These are phyloP conservation scores for Pleurotus cornucopiae DNA, from an alignment of 768 basidiomycete genomes.

Conservation along the genomic window DNA sequence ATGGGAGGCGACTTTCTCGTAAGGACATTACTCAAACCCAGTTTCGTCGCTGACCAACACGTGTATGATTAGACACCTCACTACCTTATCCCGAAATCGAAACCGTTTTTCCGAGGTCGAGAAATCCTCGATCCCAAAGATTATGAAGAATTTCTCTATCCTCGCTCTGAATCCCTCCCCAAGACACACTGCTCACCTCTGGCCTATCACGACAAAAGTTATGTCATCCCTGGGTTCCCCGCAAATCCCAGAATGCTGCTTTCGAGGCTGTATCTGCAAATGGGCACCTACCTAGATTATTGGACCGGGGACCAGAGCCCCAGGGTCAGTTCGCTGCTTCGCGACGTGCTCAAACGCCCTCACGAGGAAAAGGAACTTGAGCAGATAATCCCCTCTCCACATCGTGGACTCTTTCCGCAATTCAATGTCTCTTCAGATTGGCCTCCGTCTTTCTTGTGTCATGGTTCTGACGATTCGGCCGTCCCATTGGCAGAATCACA, in stretches of 20 bases:
- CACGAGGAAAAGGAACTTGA: constrained; percentile 5
- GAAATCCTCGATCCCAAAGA: constrained; percentile 47
- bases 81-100: constrained; percentile 42
- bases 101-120: constrained; percentile 49
- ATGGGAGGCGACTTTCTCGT: constrained; percentile 61
- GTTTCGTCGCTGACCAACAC: neutral
- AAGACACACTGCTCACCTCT: constrained; percentile 38
- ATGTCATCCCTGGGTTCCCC: constrained; percentile 52
- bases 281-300: constrained; percentile 55
- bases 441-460: constrained; percentile 47
- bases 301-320: constrained; percentile 43
- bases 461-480: constrained; percentile 45
- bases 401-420: constrained; percentile 44
- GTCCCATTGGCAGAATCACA: constrained; percentile 38
- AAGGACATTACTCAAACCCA: constrained; percentile 10
- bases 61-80: constrained; percentile 38
- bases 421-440: constrained; percentile 33
- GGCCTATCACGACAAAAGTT: constrained; percentile 38
- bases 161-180: constrained; percentile 21
- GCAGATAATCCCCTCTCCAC: constrained; percentile 27
- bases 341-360: constrained; percentile 17
- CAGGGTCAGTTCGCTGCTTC: constrained; percentile 43
- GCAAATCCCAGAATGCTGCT: constrained; percentile 61
- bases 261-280: constrained; percentile 53
- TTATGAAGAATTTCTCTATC: constrained; percentile 46